These are phyloP conservation scores for Gossypium australe DNA, from an alignment of 345 rosid genomes.

Conservation along the genomic window DNA sequence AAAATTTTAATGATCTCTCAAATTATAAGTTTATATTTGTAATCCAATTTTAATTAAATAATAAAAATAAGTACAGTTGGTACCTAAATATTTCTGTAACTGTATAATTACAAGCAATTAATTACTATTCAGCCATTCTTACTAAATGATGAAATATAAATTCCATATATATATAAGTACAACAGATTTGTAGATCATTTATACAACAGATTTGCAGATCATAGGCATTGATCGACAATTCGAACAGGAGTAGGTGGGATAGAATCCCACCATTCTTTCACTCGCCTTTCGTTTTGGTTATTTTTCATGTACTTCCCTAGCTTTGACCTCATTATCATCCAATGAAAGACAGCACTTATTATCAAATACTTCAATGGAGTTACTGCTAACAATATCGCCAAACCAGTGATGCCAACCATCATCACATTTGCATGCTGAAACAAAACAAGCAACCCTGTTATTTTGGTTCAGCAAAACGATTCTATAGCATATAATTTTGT, in stretches of 20 bases:
- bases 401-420: neutral
- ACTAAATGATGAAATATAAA: too few species aligned
- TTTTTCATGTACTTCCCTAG: neutral
- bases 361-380: neutral
- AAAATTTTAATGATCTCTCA: too few species aligned
- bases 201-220: too few species aligned
- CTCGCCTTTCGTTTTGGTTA: neutral
- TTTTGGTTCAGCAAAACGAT: neutral
- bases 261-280: neutral
- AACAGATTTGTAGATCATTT: too few species aligned
- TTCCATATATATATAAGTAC: too few species aligned
- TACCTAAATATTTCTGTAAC: too few species aligned
- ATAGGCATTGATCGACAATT: neutral
- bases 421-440: neutral
- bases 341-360: neutral
- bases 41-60: too few species aligned
- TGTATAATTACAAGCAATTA: too few species aligned
- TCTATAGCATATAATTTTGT: neutral
- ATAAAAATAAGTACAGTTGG: too few species aligned
- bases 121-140: too few species aligned
- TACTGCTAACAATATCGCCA: neutral
- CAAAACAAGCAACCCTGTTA: neutral
- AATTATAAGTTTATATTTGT: too few species aligned
- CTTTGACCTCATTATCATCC: neutral
- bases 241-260: neutral